These are phyloP conservation scores for Blepharisma undulans DNA, from an alignment of 169 alveolate genomes.

Conservation along the genomic window DNA sequence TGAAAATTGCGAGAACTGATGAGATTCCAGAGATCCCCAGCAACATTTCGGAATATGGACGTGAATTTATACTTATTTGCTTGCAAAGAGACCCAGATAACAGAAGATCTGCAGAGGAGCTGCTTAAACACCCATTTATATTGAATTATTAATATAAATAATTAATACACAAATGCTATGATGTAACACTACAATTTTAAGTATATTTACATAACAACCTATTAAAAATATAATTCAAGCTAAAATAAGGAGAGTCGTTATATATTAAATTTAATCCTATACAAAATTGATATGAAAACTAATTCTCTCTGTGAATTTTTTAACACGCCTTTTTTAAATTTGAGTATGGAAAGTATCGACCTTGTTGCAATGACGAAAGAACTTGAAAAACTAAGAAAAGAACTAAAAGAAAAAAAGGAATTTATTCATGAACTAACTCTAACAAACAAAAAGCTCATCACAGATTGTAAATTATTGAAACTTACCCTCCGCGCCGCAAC, in stretches of 20 bases:
- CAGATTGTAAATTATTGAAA: not conserved
- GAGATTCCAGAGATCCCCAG: constrained; percentile 60
- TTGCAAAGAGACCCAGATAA: constrained; percentile 55
- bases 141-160: not conserved
- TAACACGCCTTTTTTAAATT: not conserved
- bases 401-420: not conserved
- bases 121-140: constrained; percentile 44
- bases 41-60: constrained; percentile 40
- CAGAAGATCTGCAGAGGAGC: constrained; percentile 52
- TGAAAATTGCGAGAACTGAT: constrained; percentile 46
- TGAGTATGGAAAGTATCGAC: not conserved
- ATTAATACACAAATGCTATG: not conserved
- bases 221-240: too few relatives aligned
- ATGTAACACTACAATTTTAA: too few relatives aligned
- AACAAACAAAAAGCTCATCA: not conserved
- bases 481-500: not conserved
- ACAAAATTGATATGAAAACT: too few relatives aligned
- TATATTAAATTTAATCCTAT: too few relatives aligned
- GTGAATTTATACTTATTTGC: constrained; percentile 53
- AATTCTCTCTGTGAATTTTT: too few relatives aligned
- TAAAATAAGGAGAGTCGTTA: too few relatives aligned
- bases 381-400: not conserved
- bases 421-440: not conserved
- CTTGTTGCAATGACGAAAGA: not conserved
- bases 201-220: too few relatives aligned